Percentiles rank a stretch among this genome's conserved stretches.
These are phyloP conservation scores for Casuarina cunninghamiana DNA, from an alignment of 306 rosid genomes.

Conservation along the genomic window DNA sequence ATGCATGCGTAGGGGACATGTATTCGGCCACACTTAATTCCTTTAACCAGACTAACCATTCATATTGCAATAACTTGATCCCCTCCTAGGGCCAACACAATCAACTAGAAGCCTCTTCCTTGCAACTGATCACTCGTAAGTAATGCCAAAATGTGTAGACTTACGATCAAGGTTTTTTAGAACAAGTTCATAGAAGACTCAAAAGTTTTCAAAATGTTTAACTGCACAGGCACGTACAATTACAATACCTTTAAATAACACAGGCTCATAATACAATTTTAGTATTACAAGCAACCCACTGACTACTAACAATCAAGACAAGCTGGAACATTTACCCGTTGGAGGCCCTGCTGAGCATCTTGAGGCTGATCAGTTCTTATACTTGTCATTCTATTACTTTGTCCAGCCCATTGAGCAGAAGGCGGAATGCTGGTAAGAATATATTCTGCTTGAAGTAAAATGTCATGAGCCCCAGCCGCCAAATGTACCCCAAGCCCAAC, in stretches of 20 bases:
- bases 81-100: neutral
- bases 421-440: constrained; percentile 66
- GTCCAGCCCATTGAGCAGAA: constrained; percentile 42
- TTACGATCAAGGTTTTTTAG: neutral
- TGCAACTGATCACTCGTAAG: neutral
- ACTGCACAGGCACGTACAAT: neutral
- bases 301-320: constrained; percentile 8
- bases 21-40: neutral
- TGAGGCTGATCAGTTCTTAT: constrained; percentile 87
- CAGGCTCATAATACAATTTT: neutral
- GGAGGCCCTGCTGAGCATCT: constrained; percentile 94
- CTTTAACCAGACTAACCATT: neutral
- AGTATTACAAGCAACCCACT: neutral
- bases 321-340: constrained; percentile 56
- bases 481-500: constrained; percentile 97
- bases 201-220: neutral
- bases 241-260: neutral
- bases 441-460: constrained; percentile 81
- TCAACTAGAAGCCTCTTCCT: neutral
- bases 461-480: constrained; percentile 93
- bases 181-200: neutral
- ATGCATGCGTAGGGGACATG: neutral
- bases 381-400: constrained; percentile 45
- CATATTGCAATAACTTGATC: neutral
- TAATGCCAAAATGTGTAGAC: neutral